phyloP scores from a whole-genome alignment of 495 filamentous ascomycete species.

The Annulohypoxylon nitens region DNA sequence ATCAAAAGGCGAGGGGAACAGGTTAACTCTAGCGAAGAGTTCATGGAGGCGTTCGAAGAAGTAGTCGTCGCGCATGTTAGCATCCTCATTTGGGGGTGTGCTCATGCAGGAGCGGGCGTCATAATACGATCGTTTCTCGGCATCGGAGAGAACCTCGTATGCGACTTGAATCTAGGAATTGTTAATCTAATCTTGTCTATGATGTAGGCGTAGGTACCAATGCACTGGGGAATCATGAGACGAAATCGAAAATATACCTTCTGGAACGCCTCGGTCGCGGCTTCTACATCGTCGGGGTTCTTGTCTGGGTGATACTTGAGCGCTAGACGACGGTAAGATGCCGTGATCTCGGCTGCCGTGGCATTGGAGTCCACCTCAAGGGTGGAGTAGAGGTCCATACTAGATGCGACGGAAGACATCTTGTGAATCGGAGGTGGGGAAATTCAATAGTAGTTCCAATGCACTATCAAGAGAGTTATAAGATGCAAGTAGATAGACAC shows the following conservation, averaged over 20 bases:
- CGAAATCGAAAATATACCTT: slow-evolving; percentile 40
- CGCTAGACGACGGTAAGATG: slow-evolving; percentile 91
- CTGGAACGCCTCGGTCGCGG: slow-evolving; percentile 51
- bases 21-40: too few relatives aligned
- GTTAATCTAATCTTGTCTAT: slow-evolving; percentile 10
- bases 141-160: slow-evolving; percentile 39
- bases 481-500: neutral
- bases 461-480: neutral
- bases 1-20: too few relatives aligned
- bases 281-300: slow-evolving; percentile 76
- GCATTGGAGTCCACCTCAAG: slow-evolving; percentile 89
- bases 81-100: neutral
- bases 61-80: neutral
- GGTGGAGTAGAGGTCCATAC: slow-evolving; percentile 90
- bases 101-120: slow-evolving; percentile 20
- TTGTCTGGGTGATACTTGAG: slow-evolving; percentile 95
- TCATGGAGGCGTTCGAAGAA: too few relatives aligned
- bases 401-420: slow-evolving; percentile 31
- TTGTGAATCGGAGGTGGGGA: neutral
- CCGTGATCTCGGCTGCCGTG: slow-evolving; percentile 86
- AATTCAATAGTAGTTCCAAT: neutral
- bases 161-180: slow-evolving; percentile 38
- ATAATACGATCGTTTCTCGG: slow-evolving; percentile 29
- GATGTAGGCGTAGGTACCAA: neutral
- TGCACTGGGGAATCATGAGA: neutral